Percentiles rank a stretch among this genome's conserved stretches.
Conservation (phyloP, 306 rosid genomes). For the Benincasa hispida region DNA sequence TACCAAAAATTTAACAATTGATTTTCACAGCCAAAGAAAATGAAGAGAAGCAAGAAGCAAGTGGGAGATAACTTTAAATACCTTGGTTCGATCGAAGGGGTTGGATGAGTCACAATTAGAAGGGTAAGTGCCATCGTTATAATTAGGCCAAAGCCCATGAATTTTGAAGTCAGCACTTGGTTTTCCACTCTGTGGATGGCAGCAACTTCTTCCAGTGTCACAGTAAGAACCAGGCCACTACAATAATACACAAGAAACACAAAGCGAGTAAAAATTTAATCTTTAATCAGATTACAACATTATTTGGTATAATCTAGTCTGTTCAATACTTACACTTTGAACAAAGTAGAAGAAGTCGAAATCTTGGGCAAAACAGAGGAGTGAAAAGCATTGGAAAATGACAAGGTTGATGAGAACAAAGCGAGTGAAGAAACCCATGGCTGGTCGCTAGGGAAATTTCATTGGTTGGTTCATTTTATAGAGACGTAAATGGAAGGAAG, state of each 20-base stretch:
- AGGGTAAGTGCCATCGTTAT: conserved; percentile 21
- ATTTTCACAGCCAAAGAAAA: too few relatives aligned
- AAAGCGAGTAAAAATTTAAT: background rate
- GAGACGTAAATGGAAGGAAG: background rate
- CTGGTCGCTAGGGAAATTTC: too few relatives aligned
- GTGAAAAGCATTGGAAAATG: conserved; percentile 28
- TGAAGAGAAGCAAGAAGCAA: too few relatives aligned
- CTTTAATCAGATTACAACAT: too few relatives aligned
- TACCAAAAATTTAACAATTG: too few relatives aligned
- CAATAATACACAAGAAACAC: background rate
- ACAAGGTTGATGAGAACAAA: conserved; percentile 13
- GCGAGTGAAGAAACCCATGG: background rate
- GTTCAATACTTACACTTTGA: conserved; percentile 24
- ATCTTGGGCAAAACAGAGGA: conserved; percentile 24
- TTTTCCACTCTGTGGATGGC: conserved; percentile 68
- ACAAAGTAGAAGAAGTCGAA: conserved; percentile 75
- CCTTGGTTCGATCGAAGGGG: conserved; percentile 41
- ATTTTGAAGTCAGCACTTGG: conserved; percentile 63
- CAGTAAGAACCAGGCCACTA: conserved; percentile 96
- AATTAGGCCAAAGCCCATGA: conserved; percentile 83
- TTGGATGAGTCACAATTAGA: conserved; percentile 38
- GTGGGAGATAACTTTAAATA: background rate
- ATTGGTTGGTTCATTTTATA: background rate
- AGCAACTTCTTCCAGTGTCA: conserved; percentile 50
- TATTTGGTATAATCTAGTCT: too few relatives aligned